Evolutionary conservation across 257 asterid genomes (phyloP).

Genomic region (Anisodus acutangulus): DNA sequence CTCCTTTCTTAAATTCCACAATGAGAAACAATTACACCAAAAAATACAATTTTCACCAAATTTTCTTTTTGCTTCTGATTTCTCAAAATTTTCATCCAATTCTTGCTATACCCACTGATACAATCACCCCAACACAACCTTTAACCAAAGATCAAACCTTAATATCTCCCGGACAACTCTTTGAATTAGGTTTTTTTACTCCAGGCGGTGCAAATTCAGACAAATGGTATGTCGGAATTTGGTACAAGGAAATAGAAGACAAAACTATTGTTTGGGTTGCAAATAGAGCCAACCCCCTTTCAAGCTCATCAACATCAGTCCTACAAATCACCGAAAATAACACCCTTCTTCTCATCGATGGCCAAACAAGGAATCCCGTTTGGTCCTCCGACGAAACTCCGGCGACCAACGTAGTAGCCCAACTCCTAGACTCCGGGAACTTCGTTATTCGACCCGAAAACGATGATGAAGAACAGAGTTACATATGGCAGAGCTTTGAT

Average conservation of each 20-base stretch:
- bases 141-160: slow-evolving; percentile 39
- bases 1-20: slow-evolving; percentile 16
- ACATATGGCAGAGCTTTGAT: slow-evolving; percentile 78
- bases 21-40: slow-evolving; percentile 32
- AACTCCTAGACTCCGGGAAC: slow-evolving; percentile 66
- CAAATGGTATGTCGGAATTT: slow-evolving; percentile 48
- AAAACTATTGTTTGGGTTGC: slow-evolving; percentile 80
- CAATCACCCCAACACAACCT: slow-evolving; percentile 38
- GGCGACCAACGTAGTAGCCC: slow-evolving; percentile 45
- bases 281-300: slow-evolving; percentile 70
- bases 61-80: slow-evolving; percentile 30
- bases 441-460: slow-evolving; percentile 53
- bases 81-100: slow-evolving; percentile 10
- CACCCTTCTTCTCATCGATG: slow-evolving; percentile 49
- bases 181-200: slow-evolving; percentile 47
- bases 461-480: slow-evolving; percentile 39
- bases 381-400: slow-evolving; percentile 65
- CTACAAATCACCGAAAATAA: slow-evolving; percentile 59
- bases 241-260: slow-evolving; percentile 41
- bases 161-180: slow-evolving; percentile 31
- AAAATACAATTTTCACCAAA: background rate
- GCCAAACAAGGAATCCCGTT: slow-evolving; percentile 32
- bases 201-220: slow-evolving; percentile 37
- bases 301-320: slow-evolving; percentile 50
- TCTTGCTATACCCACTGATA: slow-evolving; percentile 32